A percentile compares a stretch with the other conserved stretches of the same genome.
Conservation (phyloP, 352 stramenopile genomes). For the Phytophthora hibernalis region DNA sequence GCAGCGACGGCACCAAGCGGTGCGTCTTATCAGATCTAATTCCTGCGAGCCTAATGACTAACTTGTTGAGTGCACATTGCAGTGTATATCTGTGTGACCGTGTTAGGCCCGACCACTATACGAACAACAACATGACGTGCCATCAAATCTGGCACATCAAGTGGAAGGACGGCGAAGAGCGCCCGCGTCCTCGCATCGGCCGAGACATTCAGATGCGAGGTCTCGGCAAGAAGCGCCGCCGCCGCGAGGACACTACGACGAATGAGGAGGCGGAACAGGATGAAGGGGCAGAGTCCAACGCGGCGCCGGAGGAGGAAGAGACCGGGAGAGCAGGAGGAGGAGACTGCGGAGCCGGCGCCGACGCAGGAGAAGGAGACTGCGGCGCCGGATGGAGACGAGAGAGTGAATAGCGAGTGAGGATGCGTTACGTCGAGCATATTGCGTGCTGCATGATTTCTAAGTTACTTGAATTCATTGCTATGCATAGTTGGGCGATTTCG, state of each 20-base stretch:
- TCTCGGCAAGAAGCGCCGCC: constrained; percentile 2
- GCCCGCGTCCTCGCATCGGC: neutral
- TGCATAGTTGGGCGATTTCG: too few species aligned
- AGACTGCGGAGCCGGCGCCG: too few species aligned
- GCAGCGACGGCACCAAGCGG: constrained; percentile 10
- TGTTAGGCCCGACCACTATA: neutral
- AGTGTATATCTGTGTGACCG: constrained; percentile 11
- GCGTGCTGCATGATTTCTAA: too few species aligned
- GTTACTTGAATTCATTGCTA: too few species aligned
- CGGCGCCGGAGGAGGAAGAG: too few species aligned
- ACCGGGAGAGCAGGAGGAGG: too few species aligned
- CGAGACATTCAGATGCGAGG: constrained; percentile 7
- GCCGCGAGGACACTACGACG: neutral
- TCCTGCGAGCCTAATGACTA: neutral
- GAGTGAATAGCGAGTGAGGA: neutral
- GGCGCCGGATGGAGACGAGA: too few species aligned
- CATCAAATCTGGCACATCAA: constrained; percentile 17
- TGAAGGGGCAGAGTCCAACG: too few species aligned
- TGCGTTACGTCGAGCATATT: too few species aligned
- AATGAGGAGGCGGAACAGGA: too few species aligned
- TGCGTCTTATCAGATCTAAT: neutral
- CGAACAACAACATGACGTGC: constrained; percentile 12
- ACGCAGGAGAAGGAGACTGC: too few species aligned
- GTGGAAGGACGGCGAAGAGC: constrained; percentile 4
- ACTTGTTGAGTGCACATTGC: neutral